Conservation (phyloP, 2,329 filamentous ascomycete species). For the Xylaria sp. region DNA sequence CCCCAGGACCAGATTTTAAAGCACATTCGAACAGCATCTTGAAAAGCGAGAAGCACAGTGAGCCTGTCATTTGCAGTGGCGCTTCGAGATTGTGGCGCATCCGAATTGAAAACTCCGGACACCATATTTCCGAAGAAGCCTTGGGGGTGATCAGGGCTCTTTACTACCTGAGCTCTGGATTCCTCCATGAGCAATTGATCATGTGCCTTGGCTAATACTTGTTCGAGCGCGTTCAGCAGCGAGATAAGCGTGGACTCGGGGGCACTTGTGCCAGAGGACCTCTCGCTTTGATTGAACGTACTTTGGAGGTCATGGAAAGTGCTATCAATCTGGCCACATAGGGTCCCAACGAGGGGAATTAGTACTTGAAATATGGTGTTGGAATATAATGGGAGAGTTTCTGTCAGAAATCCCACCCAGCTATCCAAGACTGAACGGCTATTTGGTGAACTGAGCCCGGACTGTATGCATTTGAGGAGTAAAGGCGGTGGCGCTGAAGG, state of each 20-base stretch:
- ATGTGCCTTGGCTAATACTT: constrained; percentile 87
- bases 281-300: constrained; percentile 64
- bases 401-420: constrained; percentile 87
- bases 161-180: constrained; percentile 72
- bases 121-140: constrained; percentile 96
- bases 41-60: constrained; percentile 94
- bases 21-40: constrained; percentile 92
- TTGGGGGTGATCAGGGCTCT: constrained; percentile 84
- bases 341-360: constrained; percentile 88
- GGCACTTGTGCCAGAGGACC: constrained; percentile 51
- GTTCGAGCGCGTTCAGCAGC: constrained; percentile 93
- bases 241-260: constrained; percentile 82
- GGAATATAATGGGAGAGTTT: constrained; percentile 85
- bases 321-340: constrained; percentile 80
- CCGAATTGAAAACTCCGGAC: constrained; percentile 86
- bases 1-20: constrained; percentile 97
- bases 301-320: constrained; percentile 78
- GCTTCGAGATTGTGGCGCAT: constrained; percentile 79
- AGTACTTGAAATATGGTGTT: constrained; percentile 89
- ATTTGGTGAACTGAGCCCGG: constrained; percentile 78
- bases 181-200: constrained; percentile 83
- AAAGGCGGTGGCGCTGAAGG: constrained; percentile 69
- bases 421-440: constrained; percentile 86
- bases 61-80: constrained; percentile 92
- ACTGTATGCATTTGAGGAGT: constrained; percentile 85